phyloP scores from a whole-genome alignment of 768 basidiomycete species.

The Sporobolomyces phaffii region DNA sequence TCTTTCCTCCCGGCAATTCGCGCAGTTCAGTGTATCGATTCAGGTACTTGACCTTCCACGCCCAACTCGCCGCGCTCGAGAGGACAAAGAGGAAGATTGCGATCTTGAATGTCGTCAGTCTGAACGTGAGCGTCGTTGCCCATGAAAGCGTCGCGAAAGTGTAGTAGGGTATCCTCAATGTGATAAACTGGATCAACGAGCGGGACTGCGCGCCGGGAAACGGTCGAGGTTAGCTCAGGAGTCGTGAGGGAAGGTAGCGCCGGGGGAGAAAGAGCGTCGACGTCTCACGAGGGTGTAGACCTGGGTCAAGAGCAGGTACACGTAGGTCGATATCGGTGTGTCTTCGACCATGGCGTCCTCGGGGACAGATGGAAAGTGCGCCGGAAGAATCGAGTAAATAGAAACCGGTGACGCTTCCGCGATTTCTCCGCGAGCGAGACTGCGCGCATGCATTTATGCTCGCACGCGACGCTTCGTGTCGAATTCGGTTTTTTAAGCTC shows the following conservation, averaged over 20 bases:
- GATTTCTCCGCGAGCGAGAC: too few species aligned
- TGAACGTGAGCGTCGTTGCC: conserved; percentile 44
- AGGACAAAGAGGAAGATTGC: conserved; percentile 62
- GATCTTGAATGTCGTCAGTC: conserved; percentile 90
- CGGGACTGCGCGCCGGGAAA: background rate
- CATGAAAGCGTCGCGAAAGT: conserved; percentile 43
- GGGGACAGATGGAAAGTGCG: too few species aligned
- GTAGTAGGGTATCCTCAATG: conserved; percentile 72
- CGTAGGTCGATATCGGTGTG: background rate
- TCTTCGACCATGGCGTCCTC: conserved; percentile 8
- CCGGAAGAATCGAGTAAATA: too few species aligned
- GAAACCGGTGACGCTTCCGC: too few species aligned
- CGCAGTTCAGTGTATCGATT: conserved; percentile 49
- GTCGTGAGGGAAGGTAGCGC: background rate
- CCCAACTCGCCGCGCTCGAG: conserved; percentile 71
- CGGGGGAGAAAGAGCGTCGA: background rate
- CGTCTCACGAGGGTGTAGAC: conserved; percentile 4
- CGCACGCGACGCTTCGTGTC: too few species aligned
- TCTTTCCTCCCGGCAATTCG: conserved; percentile 43
- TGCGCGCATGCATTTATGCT: too few species aligned
- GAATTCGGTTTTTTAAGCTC: too few species aligned
- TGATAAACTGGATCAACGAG: conserved; percentile 58
- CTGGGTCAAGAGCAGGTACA: background rate
- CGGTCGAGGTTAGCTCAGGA: background rate
- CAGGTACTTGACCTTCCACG: conserved; percentile 54